Evolutionary conservation across 768 basidiomycete genomes (phyloP).

Genomic region (Tylopilus intermedius): DNA sequence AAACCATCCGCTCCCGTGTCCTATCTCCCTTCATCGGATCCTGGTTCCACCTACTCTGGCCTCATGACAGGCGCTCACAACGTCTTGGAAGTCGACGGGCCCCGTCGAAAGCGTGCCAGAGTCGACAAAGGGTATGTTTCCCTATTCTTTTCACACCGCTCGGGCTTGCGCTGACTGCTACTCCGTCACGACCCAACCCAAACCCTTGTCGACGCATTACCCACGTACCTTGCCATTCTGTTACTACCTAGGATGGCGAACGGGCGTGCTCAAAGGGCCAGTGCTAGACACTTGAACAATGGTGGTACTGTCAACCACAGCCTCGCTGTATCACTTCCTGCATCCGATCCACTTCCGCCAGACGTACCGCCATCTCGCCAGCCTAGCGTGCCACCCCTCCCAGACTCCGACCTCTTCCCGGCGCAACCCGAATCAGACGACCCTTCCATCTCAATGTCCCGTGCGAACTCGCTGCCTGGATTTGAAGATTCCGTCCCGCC

Average conservation of each 20-base stretch:
- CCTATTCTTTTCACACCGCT: constrained; percentile 22
- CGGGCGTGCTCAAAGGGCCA: constrained; percentile 69
- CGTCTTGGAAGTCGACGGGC: constrained; percentile 53
- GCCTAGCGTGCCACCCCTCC: constrained; percentile 36
- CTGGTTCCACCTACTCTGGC: constrained; percentile 83
- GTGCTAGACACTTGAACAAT: constrained; percentile 59
- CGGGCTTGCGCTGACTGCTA: constrained; percentile 22
- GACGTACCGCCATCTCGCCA: constrained; percentile 37
- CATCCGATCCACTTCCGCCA: constrained; percentile 36
- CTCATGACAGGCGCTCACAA: constrained; percentile 62
- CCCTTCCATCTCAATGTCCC: constrained; percentile 47
- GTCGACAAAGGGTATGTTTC: constrained; percentile 65
- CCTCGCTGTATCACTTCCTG: constrained; percentile 20
- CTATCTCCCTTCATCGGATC: constrained; percentile 80
- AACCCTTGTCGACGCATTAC: constrained; percentile 28
- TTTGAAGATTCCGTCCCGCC: constrained; percentile 24
- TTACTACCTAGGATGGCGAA: constrained; percentile 44
- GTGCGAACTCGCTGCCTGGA: constrained; percentile 51
- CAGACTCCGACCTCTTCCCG: constrained; percentile 49
- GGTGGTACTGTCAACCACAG: constrained; percentile 32
- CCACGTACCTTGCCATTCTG: constrained; percentile 9
- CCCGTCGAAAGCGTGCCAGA: constrained; percentile 68
- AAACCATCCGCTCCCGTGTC: constrained; percentile 66
- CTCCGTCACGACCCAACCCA: constrained; percentile 16
- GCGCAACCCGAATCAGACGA: constrained; percentile 57